These are phyloP conservation scores for Thraustotheca clavata DNA, from an alignment of 352 stramenopile genomes.

Conservation along the genomic window DNA sequence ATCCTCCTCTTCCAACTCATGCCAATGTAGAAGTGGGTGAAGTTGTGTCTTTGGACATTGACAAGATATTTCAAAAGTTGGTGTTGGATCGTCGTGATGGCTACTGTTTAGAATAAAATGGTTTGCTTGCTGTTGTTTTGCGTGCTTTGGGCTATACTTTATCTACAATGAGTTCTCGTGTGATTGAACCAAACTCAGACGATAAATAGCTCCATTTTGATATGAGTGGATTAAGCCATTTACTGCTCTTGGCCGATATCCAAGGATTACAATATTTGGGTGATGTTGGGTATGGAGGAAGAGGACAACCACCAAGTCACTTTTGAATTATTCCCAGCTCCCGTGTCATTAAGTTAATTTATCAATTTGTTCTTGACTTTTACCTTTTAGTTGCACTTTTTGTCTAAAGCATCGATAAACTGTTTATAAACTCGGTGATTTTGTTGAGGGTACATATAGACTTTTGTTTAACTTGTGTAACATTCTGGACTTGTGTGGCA, in stretches of 20 bases:
- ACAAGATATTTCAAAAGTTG: constrained; percentile 12
- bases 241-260: constrained; percentile 7
- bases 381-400: no score
- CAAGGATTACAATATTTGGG: constrained; percentile 3
- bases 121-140: background rate
- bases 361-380: no score
- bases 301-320: constrained; percentile 10
- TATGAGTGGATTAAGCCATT: background rate
- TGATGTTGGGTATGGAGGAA: constrained; percentile 12
- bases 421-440: no score
- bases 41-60: background rate
- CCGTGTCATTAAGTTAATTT: no score
- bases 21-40: background rate
- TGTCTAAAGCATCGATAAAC: no score
- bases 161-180: background rate
- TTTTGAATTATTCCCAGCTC: no score
- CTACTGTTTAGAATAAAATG: constrained; percentile 20
- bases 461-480: no score
- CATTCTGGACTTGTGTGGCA: no score
- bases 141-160: background rate
- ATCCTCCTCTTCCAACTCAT: background rate
- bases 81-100: constrained; percentile 7
- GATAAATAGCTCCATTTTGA: background rate
- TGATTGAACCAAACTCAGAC: background rate
- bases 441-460: no score